Evolutionary conservation across 768 basidiomycete genomes (phyloP).

Genomic region (Phylloporus rhodoxanthus): DNA sequence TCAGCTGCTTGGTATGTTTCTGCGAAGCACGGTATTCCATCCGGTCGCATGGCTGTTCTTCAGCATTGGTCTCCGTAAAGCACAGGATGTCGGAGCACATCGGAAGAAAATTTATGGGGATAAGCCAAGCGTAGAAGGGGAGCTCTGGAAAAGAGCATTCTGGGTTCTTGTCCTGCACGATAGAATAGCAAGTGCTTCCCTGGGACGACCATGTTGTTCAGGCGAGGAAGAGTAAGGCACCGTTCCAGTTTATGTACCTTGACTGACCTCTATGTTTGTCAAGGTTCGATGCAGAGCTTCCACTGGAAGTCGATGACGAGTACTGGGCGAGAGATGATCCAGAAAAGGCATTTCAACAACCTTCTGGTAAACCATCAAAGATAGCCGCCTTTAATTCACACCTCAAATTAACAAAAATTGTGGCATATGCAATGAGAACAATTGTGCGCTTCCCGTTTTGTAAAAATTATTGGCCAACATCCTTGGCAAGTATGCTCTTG

Average conservation of each 20-base stretch:
- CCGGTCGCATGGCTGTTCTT: slow-evolving; percentile 50
- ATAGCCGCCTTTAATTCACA: slow-evolving; percentile 59
- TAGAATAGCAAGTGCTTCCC: slow-evolving; percentile 44
- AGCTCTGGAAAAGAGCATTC: slow-evolving; percentile 76
- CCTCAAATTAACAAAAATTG: slow-evolving; percentile 62
- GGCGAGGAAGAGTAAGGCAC: slow-evolving; percentile 63
- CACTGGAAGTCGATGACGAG: slow-evolving; percentile 76
- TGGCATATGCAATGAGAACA: slow-evolving; percentile 62
- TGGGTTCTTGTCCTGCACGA: slow-evolving; percentile 65
- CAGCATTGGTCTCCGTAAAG: slow-evolving; percentile 54
- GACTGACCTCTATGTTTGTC: slow-evolving; percentile 11
- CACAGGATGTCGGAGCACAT: slow-evolving; percentile 75
- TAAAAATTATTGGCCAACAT: background rate
- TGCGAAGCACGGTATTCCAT: slow-evolving; percentile 44
- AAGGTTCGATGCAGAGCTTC: slow-evolving; percentile 79
- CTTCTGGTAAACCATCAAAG: slow-evolving; percentile 49
- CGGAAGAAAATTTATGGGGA: slow-evolving; percentile 51
- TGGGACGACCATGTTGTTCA: slow-evolving; percentile 53
- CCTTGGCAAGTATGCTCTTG: slow-evolving; percentile 54
- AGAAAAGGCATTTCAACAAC: slow-evolving; percentile 59
- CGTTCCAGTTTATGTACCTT: background rate
- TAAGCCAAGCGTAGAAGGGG: slow-evolving; percentile 48
- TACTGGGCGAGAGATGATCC: slow-evolving; percentile 62
- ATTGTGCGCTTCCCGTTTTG: slow-evolving; percentile 42
- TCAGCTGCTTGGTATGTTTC: slow-evolving; percentile 52